These are phyloP conservation scores for Cyclocybe cylindracea DNA, from an alignment of 768 basidiomycete species.

Conservation along the genomic window DNA sequence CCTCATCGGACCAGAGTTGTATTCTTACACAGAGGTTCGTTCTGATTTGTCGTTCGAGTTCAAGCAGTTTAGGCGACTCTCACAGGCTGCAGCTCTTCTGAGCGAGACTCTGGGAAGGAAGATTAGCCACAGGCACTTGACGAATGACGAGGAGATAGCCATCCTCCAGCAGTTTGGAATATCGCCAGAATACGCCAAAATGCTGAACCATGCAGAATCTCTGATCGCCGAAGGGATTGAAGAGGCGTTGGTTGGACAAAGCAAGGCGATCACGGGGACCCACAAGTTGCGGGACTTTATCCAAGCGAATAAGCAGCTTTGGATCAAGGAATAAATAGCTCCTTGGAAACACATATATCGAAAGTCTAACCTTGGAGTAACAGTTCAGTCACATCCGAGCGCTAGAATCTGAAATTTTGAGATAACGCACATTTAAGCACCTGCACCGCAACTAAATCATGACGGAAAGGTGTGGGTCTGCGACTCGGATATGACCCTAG, in stretches of 20 bases:
- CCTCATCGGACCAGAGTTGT: too few relatives aligned
- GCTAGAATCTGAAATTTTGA: too few relatives aligned
- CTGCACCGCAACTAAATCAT: too few relatives aligned
- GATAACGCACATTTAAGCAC: too few relatives aligned
- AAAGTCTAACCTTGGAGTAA: too few relatives aligned
- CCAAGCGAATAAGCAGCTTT: conserved; percentile 9
- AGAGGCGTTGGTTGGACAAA: conserved; percentile 7
- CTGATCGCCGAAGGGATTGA: conserved; percentile 14
- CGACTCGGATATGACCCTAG: too few relatives aligned
- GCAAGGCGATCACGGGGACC: not conserved
- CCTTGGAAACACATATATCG: too few relatives aligned
- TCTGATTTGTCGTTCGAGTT: too few relatives aligned
- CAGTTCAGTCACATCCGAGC: too few relatives aligned
- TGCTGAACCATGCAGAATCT: conserved; percentile 10
- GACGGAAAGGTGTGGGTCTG: too few relatives aligned
- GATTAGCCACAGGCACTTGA: conserved; percentile 19
- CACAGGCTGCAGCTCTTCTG: conserved; percentile 20
- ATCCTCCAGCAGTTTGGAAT: conserved; percentile 8
- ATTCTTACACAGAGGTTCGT: too few relatives aligned
- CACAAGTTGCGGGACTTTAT: conserved; percentile 12
- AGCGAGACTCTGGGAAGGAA: conserved; percentile 21
- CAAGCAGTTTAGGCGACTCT: not conserved
- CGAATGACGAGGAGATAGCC: conserved; percentile 9
- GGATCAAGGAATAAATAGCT: not conserved
- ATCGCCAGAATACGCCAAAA: conserved; percentile 8